Percentiles rank a stretch among this genome's conserved stretches.
These are phyloP conservation scores for Senecio squalidus DNA, from an alignment of 140 eudicot species.

Conservation along the genomic window DNA sequence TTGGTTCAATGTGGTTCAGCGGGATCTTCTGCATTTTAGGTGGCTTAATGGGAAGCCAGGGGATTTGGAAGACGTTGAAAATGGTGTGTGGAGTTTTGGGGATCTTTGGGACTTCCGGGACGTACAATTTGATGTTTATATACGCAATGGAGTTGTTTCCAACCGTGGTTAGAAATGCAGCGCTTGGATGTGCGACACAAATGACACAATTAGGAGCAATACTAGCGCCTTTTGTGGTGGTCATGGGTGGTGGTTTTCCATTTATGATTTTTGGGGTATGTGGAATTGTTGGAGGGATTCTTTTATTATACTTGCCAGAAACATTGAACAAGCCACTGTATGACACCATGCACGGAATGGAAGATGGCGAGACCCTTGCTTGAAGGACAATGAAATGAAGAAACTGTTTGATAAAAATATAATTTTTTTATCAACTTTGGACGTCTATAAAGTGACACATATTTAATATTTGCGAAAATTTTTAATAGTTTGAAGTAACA, in stretches of 20 bases:
- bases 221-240: slow-evolving; percentile 63
- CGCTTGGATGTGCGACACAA: slow-evolving; percentile 66
- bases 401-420: too few relatives aligned
- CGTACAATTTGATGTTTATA: slow-evolving; percentile 59
- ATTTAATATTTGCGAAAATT: too few relatives aligned
- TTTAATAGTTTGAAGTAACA: too few relatives aligned
- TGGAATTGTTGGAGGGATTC: slow-evolving; percentile 60
- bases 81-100: slow-evolving; percentile 75
- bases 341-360: slow-evolving; percentile 70
- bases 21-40: slow-evolving; percentile 63
- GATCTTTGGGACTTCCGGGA: slow-evolving; percentile 82
- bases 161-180: slow-evolving; percentile 85
- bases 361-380: slow-evolving; percentile 18
- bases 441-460: too few relatives aligned
- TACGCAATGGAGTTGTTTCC: slow-evolving; percentile 80
- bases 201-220: slow-evolving; percentile 63
- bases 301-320: slow-evolving; percentile 57
- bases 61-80: slow-evolving; percentile 40
- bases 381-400: neutral
- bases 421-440: too few relatives aligned
- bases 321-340: slow-evolving; percentile 66
- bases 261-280: slow-evolving; percentile 65
- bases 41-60: slow-evolving; percentile 32
- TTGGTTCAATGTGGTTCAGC: slow-evolving; percentile 70
- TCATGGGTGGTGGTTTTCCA: slow-evolving; percentile 55